Evolutionary conservation across 257 asterid genomes (phyloP).

Genomic region (Misopates orontium): DNA sequence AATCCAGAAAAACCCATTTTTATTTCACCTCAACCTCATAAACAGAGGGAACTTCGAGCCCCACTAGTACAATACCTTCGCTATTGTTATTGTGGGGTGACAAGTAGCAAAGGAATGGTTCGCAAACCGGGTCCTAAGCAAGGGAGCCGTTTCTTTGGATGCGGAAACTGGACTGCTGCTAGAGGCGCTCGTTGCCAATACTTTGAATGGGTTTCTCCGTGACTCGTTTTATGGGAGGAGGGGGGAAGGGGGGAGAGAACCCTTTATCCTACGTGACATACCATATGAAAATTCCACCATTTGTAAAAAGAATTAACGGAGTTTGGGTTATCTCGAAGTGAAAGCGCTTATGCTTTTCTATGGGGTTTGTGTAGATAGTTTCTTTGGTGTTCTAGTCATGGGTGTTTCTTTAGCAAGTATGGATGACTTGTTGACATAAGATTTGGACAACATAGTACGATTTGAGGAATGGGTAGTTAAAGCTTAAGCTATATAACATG

Average conservation of each 20-base stretch:
- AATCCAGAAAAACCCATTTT: conserved; percentile 40
- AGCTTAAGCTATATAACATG: conserved; percentile 25
- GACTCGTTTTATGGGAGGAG: conserved; percentile 8
- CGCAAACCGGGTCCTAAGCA: conserved; percentile 84
- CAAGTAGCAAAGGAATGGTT: conserved; percentile 64
- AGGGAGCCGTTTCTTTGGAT: conserved; percentile 75
- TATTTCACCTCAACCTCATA: conserved; percentile 48
- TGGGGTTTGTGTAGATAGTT: conserved; percentile 44
- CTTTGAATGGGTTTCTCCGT: conserved; percentile 69
- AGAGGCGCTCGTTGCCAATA: conserved; percentile 85
- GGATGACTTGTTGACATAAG: conserved; percentile 33
- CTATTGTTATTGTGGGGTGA: conserved; percentile 74
- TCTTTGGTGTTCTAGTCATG: conserved; percentile 25
- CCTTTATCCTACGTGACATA: conserved; percentile 25
- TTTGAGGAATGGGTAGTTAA: conserved; percentile 23
- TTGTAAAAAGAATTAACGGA: conserved; percentile 29
- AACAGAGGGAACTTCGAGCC: conserved; percentile 38
- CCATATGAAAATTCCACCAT: conserved; percentile 5
- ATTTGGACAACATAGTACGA: conserved; percentile 29
- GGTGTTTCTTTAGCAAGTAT: conserved; percentile 25
- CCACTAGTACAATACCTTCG: conserved; percentile 44
- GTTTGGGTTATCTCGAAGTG: conserved; percentile 18
- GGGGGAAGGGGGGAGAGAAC: conserved; percentile 8
- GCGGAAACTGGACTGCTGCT: conserved; percentile 84
- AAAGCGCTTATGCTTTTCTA: conserved; percentile 31